phyloP scores from a whole-genome alignment of 2,329 filamentous ascomycete species.

The Fusarium xyrophilum region DNA sequence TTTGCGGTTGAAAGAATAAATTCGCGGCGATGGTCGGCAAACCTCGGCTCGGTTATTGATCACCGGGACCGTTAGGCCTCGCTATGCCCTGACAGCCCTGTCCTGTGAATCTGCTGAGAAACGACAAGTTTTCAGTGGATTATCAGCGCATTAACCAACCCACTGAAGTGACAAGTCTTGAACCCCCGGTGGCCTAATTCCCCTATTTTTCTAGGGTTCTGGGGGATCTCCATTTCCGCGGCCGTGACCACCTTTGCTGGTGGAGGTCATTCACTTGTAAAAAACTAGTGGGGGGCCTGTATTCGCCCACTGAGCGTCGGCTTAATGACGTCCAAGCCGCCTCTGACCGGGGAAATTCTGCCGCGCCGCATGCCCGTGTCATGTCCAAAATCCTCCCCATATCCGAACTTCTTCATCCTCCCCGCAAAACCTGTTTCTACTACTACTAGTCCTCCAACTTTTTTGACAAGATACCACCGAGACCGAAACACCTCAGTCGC shows the following conservation, averaged over 20 bases:
- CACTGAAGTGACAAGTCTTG: slow-evolving; percentile 15
- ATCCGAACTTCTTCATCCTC: slow-evolving; percentile 20
- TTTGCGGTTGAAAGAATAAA: slow-evolving; percentile 15
- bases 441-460: slow-evolving; percentile 6
- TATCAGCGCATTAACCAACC: slow-evolving; percentile 15
- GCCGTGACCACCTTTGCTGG: slow-evolving; percentile 34
- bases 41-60: slow-evolving; percentile 42
- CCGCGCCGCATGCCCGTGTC: slow-evolving; percentile 28
- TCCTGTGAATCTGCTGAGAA: slow-evolving; percentile 12
- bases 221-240: slow-evolving; percentile 11
- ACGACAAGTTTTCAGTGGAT: slow-evolving; percentile 9
- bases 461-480: background rate
- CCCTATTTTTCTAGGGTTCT: slow-evolving; percentile 23
- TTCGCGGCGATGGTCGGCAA: slow-evolving; percentile 40
- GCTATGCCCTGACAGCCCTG: background rate
- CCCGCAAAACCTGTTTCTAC: slow-evolving; percentile 12
- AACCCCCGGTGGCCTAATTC: slow-evolving; percentile 6
- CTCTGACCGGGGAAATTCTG: slow-evolving; percentile 42
- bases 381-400: slow-evolving; percentile 36
- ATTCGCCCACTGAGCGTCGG: slow-evolving; percentile 29
- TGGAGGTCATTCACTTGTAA: slow-evolving; percentile 3
- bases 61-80: slow-evolving; percentile 25
- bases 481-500: background rate
- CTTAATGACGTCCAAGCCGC: slow-evolving; percentile 43
- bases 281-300: slow-evolving; percentile 22